Evolutionary conservation across 306 rosid genomes (phyloP), one percentile per base, ranked within the genome.

Genomic region (Quercus wislizeni): DNA sequence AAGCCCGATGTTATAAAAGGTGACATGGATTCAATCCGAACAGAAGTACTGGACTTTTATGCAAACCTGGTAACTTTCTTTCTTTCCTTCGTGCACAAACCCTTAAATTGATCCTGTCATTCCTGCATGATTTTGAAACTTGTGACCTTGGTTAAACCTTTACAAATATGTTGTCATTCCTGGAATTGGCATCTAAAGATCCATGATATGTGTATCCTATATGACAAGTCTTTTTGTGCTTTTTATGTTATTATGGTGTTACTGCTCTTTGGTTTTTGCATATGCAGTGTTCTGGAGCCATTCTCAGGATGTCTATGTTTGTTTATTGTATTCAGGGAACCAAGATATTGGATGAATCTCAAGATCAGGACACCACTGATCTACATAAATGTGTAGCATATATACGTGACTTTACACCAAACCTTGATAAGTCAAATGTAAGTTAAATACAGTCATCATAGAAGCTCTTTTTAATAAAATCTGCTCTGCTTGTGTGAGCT

Each of bases 281-380:
- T 28, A 56, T 58, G 52, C 62, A 71, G 31, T 78, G 46, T 75
- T 71, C 55, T 73, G 46, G 63, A 27, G 62, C 83, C 43, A 55
- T 76, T 70, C 69, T 78, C 55, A 57, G 74, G 84, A 59, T 71
- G 71, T 88, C 72, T 77, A 4, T 84, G 63, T 73, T 87, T 55
- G 78, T 73, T 82, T 62, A 75, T 58, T 81, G 67, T 52, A 52
- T 83, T 79, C 88, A 95, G 99, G 99, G 99, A 79, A 90, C 98
- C 28, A 17, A 89, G 86, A 67, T 88, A 82, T 43, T 90, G 35
- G 92, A 95, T 67, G 96, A 90, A 80, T 93, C 99, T 76, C 81
- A 95, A 4, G 98, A 95, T 89, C 98, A 93, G 82, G 97, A 93
- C 81, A 95, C 97, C 78, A 91, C 99, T 5, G 99, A 95, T 88